A percentile compares a stretch with the other conserved stretches of the same genome.
phyloP scores from a whole-genome alignment of 805 yeast genomes.

The Candida germanica region DNA sequence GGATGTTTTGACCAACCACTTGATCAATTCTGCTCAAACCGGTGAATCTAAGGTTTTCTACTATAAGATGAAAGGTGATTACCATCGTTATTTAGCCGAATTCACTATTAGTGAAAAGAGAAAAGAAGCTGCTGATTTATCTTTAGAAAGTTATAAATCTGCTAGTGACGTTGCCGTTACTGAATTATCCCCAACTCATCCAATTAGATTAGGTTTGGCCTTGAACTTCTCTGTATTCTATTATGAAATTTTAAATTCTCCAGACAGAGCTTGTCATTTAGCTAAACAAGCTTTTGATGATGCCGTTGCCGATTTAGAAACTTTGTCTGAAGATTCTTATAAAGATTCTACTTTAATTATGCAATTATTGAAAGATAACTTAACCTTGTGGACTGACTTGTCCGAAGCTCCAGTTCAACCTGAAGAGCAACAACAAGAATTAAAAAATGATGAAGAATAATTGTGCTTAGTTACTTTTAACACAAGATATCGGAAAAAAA shows the following conservation, averaged over 20 bases:
- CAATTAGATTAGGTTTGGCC: constrained; percentile 96
- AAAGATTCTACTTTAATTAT: constrained; percentile 97
- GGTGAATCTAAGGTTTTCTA: constrained; percentile 98
- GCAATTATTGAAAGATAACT: constrained; percentile 98
- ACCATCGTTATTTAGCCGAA: constrained; percentile 98
- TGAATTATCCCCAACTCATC: constrained; percentile 97
- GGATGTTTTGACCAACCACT: constrained; percentile 80
- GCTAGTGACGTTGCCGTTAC: constrained; percentile 97
- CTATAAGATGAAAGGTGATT: constrained; percentile 99
- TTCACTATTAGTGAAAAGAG: constrained; percentile 90
- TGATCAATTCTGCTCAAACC: constrained; percentile 90
- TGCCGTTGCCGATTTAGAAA: constrained; percentile 97
- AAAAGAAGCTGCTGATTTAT: constrained; percentile 86
- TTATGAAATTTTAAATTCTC: constrained; percentile 96
- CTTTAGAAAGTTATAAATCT: constrained; percentile 90
- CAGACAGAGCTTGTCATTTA: constrained; percentile 97
- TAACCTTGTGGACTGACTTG: constrained; percentile 98
- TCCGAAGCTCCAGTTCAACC: constrained; percentile 62
- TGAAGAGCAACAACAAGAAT: constrained; percentile 26
- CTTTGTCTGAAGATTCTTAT: constrained; percentile 96
- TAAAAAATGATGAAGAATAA: constrained; percentile 16
- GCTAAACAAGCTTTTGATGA: constrained; percentile 99
- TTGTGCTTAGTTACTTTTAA: background rate
- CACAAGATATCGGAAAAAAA: background rate
- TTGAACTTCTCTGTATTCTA: constrained; percentile 96